These are phyloP conservation scores for Oxyria digyna DNA, from an alignment of 148 eudicot species.

Conservation along the genomic window DNA sequence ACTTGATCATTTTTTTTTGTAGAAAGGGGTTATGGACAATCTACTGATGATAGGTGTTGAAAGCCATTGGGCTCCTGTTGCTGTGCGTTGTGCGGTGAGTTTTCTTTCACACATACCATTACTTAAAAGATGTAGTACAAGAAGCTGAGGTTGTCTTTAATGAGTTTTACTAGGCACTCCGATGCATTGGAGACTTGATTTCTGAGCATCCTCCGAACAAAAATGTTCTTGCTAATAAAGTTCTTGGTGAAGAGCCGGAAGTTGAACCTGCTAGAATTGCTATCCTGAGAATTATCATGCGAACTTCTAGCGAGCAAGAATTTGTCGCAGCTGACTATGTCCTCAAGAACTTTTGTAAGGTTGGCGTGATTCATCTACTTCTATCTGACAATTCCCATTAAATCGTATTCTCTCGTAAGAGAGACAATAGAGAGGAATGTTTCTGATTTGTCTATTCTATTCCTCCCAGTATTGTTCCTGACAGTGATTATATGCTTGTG, in stretches of 20 bases:
- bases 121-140: background rate
- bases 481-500: slow-evolving; percentile 2
- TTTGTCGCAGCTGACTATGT: slow-evolving; percentile 81
- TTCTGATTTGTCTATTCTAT: background rate
- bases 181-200: slow-evolving; percentile 72
- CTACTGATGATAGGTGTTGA: slow-evolving; percentile 88
- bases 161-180: slow-evolving; percentile 45
- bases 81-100: slow-evolving; percentile 82
- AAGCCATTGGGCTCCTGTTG: slow-evolving; percentile 95
- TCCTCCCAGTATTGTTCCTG: background rate
- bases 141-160: background rate
- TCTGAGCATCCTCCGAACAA: slow-evolving; percentile 58
- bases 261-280: slow-evolving; percentile 79
- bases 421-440: background rate
- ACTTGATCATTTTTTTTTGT: slow-evolving; percentile 8
- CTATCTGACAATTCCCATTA: slow-evolving; percentile 1
- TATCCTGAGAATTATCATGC: slow-evolving; percentile 65
- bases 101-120: background rate
- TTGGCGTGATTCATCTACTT: slow-evolving; percentile 15
- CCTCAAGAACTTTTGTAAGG: slow-evolving; percentile 91
- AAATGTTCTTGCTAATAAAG: slow-evolving; percentile 65
- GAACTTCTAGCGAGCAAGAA: slow-evolving; percentile 84
- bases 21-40: slow-evolving; percentile 73
- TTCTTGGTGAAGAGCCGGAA: slow-evolving; percentile 84
- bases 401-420: background rate